Evolutionary conservation across 2,329 filamentous ascomycete genomes (phyloP).

Genomic region (Colletotrichum euphorbiae): DNA sequence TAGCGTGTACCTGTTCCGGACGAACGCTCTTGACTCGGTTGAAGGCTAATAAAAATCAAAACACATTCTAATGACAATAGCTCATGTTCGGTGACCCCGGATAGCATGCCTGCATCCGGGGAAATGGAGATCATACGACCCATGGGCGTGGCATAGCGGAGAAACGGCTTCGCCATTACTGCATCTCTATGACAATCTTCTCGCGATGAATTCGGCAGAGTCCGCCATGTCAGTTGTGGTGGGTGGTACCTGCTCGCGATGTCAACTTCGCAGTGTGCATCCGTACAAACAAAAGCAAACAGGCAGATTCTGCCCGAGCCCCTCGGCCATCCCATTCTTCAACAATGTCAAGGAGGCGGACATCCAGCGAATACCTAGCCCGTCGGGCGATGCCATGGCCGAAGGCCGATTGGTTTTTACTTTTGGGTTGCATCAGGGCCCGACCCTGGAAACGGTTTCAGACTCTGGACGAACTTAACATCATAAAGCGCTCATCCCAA

Average conservation of each 20-base stretch:
- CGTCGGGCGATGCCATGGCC: not conserved
- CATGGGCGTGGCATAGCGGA: no score
- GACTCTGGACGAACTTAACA: not conserved
- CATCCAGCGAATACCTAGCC: not conserved
- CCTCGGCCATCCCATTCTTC: no score
- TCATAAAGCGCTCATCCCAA: not conserved
- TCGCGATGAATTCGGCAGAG: no score
- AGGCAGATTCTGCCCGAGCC: no score
- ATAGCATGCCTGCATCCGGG: not conserved
- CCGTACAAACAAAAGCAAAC: no score
- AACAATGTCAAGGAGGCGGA: no score
- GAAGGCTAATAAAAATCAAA: not conserved
- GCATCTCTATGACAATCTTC: no score
- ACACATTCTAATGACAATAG: not conserved
- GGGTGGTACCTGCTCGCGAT: no score
- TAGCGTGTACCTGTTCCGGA: not conserved
- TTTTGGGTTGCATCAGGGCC: not conserved
- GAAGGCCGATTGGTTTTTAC: not conserved
- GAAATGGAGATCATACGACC: not conserved
- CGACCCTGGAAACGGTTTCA: not conserved
- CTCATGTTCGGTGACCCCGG: not conserved
- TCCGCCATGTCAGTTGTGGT: no score
- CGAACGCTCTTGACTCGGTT: constrained; percentile 6
- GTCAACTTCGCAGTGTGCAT: no score
- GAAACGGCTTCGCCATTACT: no score